Evolutionary conservation across 2,329 filamentous ascomycete genomes (phyloP).

Genomic region (Aspergillus chevalieri): DNA sequence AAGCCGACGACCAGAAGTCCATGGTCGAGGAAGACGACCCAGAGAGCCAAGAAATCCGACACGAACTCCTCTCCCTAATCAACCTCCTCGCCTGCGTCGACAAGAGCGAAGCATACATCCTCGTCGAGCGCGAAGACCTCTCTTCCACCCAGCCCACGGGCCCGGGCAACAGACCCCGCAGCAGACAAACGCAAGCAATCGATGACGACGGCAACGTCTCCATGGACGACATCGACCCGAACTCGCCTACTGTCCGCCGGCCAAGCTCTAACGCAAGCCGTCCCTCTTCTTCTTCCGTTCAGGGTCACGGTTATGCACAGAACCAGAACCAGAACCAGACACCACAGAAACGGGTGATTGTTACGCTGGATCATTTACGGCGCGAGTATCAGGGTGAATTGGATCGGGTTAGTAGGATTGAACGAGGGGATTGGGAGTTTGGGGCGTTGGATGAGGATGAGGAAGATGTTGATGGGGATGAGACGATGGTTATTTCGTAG

Average conservation of each 20-base stretch:
- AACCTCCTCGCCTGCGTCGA: conserved; percentile 86
- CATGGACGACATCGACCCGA: conserved; percentile 31
- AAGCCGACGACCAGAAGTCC: conserved; percentile 22
- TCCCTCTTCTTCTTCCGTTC: conserved; percentile 16
- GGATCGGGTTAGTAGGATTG: conserved; percentile 79
- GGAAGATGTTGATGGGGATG: conserved; percentile 25
- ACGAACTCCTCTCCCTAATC: conserved; percentile 83
- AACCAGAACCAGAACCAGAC: conserved; percentile 5
- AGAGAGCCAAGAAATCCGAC: conserved; percentile 50
- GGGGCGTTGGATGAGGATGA: conserved; percentile 30
- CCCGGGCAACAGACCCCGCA: conserved; percentile 37
- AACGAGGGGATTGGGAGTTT: conserved; percentile 84
- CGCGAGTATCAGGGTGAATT: conserved; percentile 86
- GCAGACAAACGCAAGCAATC: conserved; percentile 27
- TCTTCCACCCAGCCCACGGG: background rate
- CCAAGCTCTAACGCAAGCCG: conserved; percentile 14
- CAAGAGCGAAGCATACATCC: conserved; percentile 69
- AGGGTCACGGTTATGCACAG: conserved; percentile 9
- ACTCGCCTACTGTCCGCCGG: conserved; percentile 15
- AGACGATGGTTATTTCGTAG: conserved; percentile 30
- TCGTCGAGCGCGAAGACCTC: conserved; percentile 43
- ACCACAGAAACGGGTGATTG: conserved; percentile 61
- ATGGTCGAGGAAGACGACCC: conserved; percentile 37
- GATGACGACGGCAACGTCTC: conserved; percentile 36
- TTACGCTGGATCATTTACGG: conserved; percentile 79